These are phyloP conservation scores for Cyanidium caldarium DNA, from an alignment of 23 red algal genomes.

Conservation along the genomic window DNA sequence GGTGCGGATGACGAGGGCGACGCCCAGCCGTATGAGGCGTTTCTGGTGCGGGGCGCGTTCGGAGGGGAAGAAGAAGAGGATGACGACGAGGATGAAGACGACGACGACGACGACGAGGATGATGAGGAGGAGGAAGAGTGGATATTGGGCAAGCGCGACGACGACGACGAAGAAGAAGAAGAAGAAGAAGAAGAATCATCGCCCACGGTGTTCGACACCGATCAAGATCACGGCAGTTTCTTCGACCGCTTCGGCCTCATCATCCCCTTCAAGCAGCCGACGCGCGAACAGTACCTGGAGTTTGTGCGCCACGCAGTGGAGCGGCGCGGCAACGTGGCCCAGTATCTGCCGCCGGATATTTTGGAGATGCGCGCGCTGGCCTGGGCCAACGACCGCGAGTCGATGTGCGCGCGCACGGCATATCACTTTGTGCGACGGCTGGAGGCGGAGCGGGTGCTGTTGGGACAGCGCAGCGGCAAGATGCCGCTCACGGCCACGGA, in stretches of 20 bases:
- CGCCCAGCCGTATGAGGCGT: background rate
- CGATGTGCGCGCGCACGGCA: background rate
- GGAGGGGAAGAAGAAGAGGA: too few species aligned
- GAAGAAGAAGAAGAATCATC: too few species aligned
- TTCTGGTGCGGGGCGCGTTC: background rate
- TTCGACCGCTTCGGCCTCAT: background rate
- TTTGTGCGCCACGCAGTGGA: background rate
- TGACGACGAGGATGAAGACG: too few species aligned
- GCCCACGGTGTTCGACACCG: too few species aligned
- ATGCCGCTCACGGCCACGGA: too few species aligned
- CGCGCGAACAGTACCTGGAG: background rate
- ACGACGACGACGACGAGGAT: too few species aligned
- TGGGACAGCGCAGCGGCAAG: too few species aligned
- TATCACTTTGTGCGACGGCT: background rate
- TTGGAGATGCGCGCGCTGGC: background rate
- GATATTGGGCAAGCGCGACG: too few species aligned
- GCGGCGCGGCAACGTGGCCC: background rate
- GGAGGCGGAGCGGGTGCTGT: conserved; percentile 3
- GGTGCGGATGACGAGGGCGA: background rate
- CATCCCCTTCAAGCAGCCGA: background rate
- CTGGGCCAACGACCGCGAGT: background rate
- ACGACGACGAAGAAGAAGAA: too few species aligned
- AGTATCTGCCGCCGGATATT: background rate
- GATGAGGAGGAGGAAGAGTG: too few species aligned
- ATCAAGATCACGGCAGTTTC: background rate